A percentile compares a stretch with the other conserved stretches of the same genome.
Evolutionary conservation across 768 basidiomycete genomes (phyloP).

Genomic region (Neoboletus magnificus): DNA sequence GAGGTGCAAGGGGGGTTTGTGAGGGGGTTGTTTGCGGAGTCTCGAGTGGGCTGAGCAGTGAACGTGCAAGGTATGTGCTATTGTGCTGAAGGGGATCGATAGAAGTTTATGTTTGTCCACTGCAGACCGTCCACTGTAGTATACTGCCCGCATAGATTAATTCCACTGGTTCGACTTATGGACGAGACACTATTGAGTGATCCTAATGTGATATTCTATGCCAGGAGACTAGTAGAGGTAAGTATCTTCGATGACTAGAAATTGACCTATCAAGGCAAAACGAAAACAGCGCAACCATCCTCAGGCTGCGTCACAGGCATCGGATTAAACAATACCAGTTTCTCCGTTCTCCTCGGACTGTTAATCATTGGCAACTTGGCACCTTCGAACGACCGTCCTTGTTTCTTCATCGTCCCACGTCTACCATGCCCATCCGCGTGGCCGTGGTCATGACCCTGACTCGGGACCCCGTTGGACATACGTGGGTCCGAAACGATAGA

Average conservation of each 20-base stretch:
- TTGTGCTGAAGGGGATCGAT: no score
- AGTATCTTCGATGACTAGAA: not conserved
- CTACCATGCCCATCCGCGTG: not conserved
- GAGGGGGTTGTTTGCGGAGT: constrained; percentile 18
- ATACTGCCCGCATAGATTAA: not conserved
- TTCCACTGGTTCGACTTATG: not conserved
- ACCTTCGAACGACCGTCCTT: constrained; percentile 27
- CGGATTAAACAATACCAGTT: constrained; percentile 74
- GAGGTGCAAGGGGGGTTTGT: constrained; percentile 10
- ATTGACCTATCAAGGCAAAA: not conserved
- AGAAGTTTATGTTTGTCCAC: not conserved
- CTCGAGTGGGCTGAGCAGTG: not conserved
- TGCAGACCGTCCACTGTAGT: not conserved
- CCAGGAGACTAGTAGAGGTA: not conserved
- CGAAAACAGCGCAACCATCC: not conserved
- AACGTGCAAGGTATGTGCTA: not conserved
- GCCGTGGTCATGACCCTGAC: not conserved
- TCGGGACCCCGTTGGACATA: not conserved
- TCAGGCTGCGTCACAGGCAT: constrained; percentile 37
- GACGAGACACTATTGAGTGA: not conserved
- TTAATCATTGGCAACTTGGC: constrained; percentile 47
- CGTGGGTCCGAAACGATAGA: constrained; percentile 18
- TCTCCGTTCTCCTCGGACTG: constrained; percentile 64
- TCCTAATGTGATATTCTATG: not conserved
- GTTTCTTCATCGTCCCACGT: constrained; percentile 15